Base-by-base conservation (phyloP, 2,329 filamentous ascomycete species). In the Hypoxylon sp. region DNA sequence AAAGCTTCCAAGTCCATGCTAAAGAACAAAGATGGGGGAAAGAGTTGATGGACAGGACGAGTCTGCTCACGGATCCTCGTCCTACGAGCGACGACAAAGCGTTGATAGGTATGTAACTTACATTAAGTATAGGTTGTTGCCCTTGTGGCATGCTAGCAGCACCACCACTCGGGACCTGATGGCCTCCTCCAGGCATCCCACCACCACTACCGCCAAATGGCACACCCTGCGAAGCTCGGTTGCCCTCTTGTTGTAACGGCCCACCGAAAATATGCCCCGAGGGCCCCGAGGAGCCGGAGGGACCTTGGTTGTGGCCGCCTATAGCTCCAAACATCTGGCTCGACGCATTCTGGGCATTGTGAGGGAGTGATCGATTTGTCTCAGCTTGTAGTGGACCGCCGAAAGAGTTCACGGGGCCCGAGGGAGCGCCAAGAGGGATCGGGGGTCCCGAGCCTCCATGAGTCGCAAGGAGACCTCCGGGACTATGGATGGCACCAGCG, bases 401-500 rank as follows among this genome's bases (percentile, higher is more conserved):
- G 72, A 89, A 90, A 59, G 78, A 81, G 65, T 80, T 80, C 64
- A 84, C 79, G 46, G 86, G 80, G 15, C 83, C 85, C 1, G 86
- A 79, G n/a, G 86, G 83, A 42, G 81, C 85, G 64, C 86, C 85
- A 47, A 87, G 79, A 52, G 85, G 81, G 52, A 86, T 86, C 39
- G 85, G 80, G 29, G 87, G 84, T 39, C 84, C 82, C 35, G 87
- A 86, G 35, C 87, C 86, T 57, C 90, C 89, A 73, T 93, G 89
- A 72, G 90, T 93, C 7, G 91, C 88, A 42, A 98, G 88, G 37
- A 98, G 86, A 7, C 95, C 95, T 72, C 96, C 95, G 1, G 95
- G 95, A 50, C 94, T 97, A 78, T 97, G 95, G 62, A 98, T 97
- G 57, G 93, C 92, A 70, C 90, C 92, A 63, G 91, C 82, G 69